phyloP scores from a whole-genome alignment of 2,329 filamentous ascomycete genomes.

The Colletotrichum phormii region DNA sequence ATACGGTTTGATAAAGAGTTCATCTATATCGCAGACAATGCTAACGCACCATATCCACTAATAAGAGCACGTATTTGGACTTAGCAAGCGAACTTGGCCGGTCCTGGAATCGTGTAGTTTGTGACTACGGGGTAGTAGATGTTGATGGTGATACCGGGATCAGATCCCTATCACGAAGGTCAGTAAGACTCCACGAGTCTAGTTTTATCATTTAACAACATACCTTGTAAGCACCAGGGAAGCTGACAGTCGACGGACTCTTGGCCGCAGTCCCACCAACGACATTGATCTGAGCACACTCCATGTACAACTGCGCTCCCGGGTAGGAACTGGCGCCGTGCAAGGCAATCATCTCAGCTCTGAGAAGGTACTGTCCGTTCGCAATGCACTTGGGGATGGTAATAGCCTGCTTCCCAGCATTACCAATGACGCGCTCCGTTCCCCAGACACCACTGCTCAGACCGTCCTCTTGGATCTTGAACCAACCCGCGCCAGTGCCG shows the following conservation, averaged over 20 bases:
- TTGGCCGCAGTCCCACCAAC: constrained; percentile 47
- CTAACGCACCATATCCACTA: not conserved
- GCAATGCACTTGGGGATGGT: constrained; percentile 61
- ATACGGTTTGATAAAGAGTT: not conserved
- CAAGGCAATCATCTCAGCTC: constrained; percentile 68
- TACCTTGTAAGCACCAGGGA: constrained; percentile 53
- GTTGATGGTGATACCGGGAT: constrained; percentile 52
- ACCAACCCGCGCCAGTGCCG: constrained; percentile 55
- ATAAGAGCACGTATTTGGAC: not conserved
- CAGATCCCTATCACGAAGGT: constrained; percentile 33
- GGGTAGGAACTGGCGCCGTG: constrained; percentile 55
- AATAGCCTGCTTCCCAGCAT: constrained; percentile 58
- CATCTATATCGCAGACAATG: not conserved
- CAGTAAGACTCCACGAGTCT: not conserved
- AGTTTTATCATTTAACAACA: not conserved
- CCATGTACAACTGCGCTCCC: constrained; percentile 59
- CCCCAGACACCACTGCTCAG: constrained; percentile 55
- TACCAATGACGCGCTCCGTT: constrained; percentile 54
- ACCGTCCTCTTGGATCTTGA: constrained; percentile 58
- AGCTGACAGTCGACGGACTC: constrained; percentile 47
- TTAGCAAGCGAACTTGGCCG: constrained; percentile 41
- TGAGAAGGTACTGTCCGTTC: constrained; percentile 66
- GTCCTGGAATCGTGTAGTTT: constrained; percentile 43
- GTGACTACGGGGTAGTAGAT: constrained; percentile 47
- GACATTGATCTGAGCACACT: constrained; percentile 56